Evolutionary conservation across 345 rosid genomes (phyloP).

Genomic region (Gossypium raimondii): DNA sequence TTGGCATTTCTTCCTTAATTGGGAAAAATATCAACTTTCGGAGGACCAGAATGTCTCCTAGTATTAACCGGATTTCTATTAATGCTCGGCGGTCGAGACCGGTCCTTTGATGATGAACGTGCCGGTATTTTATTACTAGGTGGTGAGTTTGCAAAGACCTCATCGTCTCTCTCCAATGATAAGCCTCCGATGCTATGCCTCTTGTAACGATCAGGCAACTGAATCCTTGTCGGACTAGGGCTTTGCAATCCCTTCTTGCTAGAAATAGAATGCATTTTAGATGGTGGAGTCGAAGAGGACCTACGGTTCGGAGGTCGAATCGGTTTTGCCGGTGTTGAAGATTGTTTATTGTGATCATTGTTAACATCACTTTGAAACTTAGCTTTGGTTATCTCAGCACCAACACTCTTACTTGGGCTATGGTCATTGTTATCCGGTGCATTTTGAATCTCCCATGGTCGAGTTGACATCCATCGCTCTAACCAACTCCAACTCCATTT

Average conservation of each 20-base stretch:
- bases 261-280: slow-evolving; percentile 34
- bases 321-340: slow-evolving; percentile 36
- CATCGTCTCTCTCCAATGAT: slow-evolving; percentile 42
- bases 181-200: slow-evolving; percentile 58
- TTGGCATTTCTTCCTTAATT: slow-evolving; percentile 11
- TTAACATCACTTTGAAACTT: slow-evolving; percentile 28
- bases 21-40: slow-evolving; percentile 26
- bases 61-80: slow-evolving; percentile 26
- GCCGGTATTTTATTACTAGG: slow-evolving; percentile 55
- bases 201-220: slow-evolving; percentile 39
- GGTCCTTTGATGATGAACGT: slow-evolving; percentile 41
- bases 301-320: slow-evolving; percentile 35
- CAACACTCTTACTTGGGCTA: slow-evolving; percentile 48
- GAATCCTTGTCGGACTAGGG: slow-evolving; percentile 47
- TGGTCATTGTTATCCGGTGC: slow-evolving; percentile 42
- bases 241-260: slow-evolving; percentile 34
- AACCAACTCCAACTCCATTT: slow-evolving; percentile 99
- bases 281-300: slow-evolving; percentile 50
- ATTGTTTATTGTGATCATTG: slow-evolving; percentile 26
- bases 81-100: slow-evolving; percentile 23
- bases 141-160: slow-evolving; percentile 48
- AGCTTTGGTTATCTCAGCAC: slow-evolving; percentile 44
- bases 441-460: slow-evolving; percentile 65
- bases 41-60: slow-evolving; percentile 52
- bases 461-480: slow-evolving; percentile 88